Evolutionary conservation across 768 basidiomycete species (phyloP), one percentile per base, ranked within the genome.

Genomic region (Boletellus ananiceps): DNA sequence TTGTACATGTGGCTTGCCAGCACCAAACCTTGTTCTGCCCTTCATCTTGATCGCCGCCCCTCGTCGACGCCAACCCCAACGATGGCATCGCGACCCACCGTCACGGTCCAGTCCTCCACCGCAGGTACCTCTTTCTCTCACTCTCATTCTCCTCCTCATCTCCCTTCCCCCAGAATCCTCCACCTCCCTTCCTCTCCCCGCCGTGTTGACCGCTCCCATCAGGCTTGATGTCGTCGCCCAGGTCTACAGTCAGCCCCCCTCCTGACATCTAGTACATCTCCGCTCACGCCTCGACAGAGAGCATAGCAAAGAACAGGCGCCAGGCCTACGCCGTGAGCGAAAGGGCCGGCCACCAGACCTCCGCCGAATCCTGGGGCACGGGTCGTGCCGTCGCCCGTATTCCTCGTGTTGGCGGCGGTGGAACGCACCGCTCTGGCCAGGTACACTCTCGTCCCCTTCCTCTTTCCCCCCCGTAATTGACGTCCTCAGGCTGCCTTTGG

Each of bases 321-420:
- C 95, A 98, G 78, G 84, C 95, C 23, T 97, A 98, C 74, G 77
- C 94, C 62, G 96, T 98, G 67, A 88, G 84, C 72, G 87, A 89
- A 74, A 96, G 97, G 76, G 96, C 96, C 51, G 96, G 96, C 62
- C 93, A 98, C 79, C 95, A 99, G 75, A 98, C 96, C 60, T 89
- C 86, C 54, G 95, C 96, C 56, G 95, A 97, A 74, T 98, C 95
- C 32, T 99, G 96, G 96, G 96, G 96, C 74, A 99, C 96, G 59
- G 96, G 96, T 85, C 93, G 96, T 74, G 96, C 96, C 59, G 96
- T 99, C 57, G 95, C 95, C 23, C 96, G 96, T 93, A 98, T 99
- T 69, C 96, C 96, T 72, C 95, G 96, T 89, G 95, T 99, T 57
- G 92, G 92, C 67, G 96, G 96, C 68, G 88, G 90, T 68, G 96